Percentiles rank a stretch among this genome's conserved stretches.
These are phyloP conservation scores for Sphagnum fallax DNA, from an alignment of 228 moss, liverwort and hornwort species.

Conservation along the genomic window DNA sequence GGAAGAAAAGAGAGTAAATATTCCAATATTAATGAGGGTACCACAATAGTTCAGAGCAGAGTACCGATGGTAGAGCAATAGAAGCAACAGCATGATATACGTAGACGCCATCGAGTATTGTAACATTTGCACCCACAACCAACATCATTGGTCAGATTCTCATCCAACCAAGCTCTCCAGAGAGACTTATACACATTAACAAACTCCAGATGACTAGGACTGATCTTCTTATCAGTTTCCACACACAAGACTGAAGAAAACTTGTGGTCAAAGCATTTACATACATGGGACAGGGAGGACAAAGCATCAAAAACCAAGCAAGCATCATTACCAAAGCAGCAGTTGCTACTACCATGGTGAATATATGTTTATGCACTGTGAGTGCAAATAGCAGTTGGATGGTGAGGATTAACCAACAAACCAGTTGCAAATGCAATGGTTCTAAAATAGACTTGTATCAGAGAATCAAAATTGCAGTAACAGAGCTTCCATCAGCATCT, in stretches of 20 bases:
- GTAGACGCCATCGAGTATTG: conserved; percentile 60
- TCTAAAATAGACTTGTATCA: too few relatives aligned
- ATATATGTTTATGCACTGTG: too few relatives aligned
- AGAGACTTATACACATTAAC: neutral
- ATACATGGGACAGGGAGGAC: neutral
- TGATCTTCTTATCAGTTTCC: too few relatives aligned
- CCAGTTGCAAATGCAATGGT: too few relatives aligned
- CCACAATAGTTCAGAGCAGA: conserved; percentile 49
- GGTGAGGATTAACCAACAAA: too few relatives aligned
- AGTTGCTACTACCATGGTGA: neutral
- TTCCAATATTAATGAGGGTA: conserved; percentile 62
- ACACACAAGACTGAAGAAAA: too few relatives aligned
- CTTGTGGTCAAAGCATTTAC: too few relatives aligned
- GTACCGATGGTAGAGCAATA: conserved; percentile 63
- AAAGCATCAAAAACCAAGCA: neutral
- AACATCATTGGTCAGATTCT: conserved; percentile 56
- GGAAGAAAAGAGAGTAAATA: conserved; percentile 10
- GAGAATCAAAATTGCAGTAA: too few relatives aligned
- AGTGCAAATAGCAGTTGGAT: too few relatives aligned
- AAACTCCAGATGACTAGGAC: neutral
- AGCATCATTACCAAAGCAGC: neutral
- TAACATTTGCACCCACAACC: conserved; percentile 63
- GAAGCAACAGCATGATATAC: conserved; percentile 47
- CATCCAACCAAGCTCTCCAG: neutral
- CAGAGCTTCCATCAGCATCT: too few relatives aligned